Evolutionary conservation across 805 yeast species (phyloP), one percentile per base, ranked within the genome.

Genomic region (Yamadazyma phyllophila): DNA sequence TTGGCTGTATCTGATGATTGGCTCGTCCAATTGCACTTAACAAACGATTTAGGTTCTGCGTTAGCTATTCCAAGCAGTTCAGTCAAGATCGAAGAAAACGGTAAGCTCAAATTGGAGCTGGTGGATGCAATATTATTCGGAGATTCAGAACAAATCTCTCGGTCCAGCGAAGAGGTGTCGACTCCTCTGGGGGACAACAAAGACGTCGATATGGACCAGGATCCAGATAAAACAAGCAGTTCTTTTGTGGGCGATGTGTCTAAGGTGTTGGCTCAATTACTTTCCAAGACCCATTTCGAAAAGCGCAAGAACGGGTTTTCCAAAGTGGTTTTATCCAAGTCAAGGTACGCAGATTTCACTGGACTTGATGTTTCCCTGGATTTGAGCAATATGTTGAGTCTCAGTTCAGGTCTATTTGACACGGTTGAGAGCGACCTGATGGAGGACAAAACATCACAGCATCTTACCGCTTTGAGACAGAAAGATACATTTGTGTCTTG

Each of bases 21-120:
- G 92, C 69, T 78, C 17, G 68, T 74, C 11, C 92, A 85, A 55
- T 59, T 85, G 40, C 76, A 73, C 39, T 55, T 84, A n/a, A 66
- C 81, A 0, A 69, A 72, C 49, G 77, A 74, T 29, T 58, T 74
- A 35, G 60, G 63, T 45, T 68, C 74, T 2, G 65, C 74, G 0
- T 73, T 77, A 51, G 63, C 69, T 4, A 16, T 36, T 20, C 32
- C 45, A 4, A 44, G 44, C 14, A 32, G 36, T 10, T 17, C 37
- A 2, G 20, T 27, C 4, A 31, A 30, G 4, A 41, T 45, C n/a
- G 32, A 39, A 29, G 42, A 46, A 14, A 43, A 45, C 8, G 46
- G 45, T 7, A 48, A 44, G 6, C 37, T 48, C 56, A 49, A 45
- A 30, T 14, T 51, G 57, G 47, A 47, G 34, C 65, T 31, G 66